Conservation (phyloP, 2,329 filamentous ascomycete species). For the Pseudonectria foliicola region DNA sequence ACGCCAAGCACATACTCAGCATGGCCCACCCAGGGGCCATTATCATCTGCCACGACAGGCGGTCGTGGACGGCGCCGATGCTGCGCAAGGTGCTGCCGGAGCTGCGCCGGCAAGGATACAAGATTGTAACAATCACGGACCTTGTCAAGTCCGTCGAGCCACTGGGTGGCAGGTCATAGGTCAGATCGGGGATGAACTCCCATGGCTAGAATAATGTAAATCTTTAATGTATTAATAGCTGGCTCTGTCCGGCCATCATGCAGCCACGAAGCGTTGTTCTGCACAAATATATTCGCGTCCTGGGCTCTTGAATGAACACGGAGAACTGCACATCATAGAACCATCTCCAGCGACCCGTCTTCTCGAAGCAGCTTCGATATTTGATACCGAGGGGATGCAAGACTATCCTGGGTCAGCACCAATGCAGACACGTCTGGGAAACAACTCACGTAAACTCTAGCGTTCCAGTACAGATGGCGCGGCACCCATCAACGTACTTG, state of each 20-base stretch:
- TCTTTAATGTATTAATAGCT: background rate
- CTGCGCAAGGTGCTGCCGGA: conserved; percentile 64
- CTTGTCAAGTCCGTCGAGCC: conserved; percentile 42
- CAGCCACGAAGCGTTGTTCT: too few relatives aligned
- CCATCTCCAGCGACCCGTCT: conserved; percentile 28
- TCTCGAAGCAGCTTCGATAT: conserved; percentile 21
- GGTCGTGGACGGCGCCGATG: conserved; percentile 80
- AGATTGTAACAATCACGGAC: conserved; percentile 63
- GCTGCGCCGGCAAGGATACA: conserved; percentile 61
- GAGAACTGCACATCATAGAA: conserved; percentile 12
- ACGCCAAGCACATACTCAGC: conserved; percentile 72
- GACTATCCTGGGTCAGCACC: conserved; percentile 15
- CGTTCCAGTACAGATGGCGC: conserved; percentile 24
- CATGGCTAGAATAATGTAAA: background rate
- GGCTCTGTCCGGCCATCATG: too few relatives aligned
- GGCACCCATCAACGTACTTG: conserved; percentile 25
- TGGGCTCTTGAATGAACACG: too few relatives aligned
- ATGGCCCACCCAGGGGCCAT: conserved; percentile 72
- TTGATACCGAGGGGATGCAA: conserved; percentile 27
- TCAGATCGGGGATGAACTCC: too few relatives aligned
- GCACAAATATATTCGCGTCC: too few relatives aligned
- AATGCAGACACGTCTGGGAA: background rate
- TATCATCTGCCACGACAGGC: conserved; percentile 78
- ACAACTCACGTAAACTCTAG: conserved; percentile 27
- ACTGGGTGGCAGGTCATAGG: conserved; percentile 15